Evolutionary conservation across 306 rosid genomes (phyloP).

Genomic region (Trichosanthes truncata): DNA sequence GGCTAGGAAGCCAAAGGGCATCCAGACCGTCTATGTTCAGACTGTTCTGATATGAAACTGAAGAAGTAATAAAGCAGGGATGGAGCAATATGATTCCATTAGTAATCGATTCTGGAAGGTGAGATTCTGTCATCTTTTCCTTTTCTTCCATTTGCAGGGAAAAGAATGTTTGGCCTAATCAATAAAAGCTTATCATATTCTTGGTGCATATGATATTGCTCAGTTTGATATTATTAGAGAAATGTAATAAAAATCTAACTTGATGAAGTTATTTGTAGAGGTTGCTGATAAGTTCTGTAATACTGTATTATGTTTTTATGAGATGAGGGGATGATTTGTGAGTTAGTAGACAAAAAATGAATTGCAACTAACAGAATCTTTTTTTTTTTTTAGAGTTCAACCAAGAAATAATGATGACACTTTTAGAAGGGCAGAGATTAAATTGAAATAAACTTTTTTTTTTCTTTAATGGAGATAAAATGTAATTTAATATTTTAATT

Average conservation of each 20-base stretch:
- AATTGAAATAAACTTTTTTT: too few species aligned
- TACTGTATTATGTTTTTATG: too few species aligned
- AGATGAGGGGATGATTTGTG: too few species aligned
- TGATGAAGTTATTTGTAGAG: background rate
- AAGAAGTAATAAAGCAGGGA: background rate
- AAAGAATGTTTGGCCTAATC: background rate
- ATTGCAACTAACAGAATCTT: too few species aligned
- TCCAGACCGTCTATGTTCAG: conserved; percentile 51
- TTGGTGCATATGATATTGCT: background rate
- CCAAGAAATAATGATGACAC: too few species aligned
- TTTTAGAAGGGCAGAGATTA: too few species aligned
- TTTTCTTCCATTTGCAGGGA: background rate
- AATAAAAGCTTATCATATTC: background rate
- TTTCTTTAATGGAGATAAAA: too few species aligned
- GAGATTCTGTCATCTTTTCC: background rate
- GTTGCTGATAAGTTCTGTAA: too few species aligned
- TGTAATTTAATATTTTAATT: too few species aligned
- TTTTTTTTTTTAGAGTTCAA: too few species aligned
- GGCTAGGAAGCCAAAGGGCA: conserved; percentile 70
- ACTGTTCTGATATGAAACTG: conserved; percentile 28
- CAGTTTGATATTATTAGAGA: background rate
- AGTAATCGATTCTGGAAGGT: background rate
- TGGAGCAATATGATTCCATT: background rate
- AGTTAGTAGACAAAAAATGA: too few species aligned
- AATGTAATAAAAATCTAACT: background rate